These are phyloP conservation scores for Globisporangium okanoganense DNA, from an alignment of 352 stramenopile genomes.

Conservation along the genomic window DNA sequence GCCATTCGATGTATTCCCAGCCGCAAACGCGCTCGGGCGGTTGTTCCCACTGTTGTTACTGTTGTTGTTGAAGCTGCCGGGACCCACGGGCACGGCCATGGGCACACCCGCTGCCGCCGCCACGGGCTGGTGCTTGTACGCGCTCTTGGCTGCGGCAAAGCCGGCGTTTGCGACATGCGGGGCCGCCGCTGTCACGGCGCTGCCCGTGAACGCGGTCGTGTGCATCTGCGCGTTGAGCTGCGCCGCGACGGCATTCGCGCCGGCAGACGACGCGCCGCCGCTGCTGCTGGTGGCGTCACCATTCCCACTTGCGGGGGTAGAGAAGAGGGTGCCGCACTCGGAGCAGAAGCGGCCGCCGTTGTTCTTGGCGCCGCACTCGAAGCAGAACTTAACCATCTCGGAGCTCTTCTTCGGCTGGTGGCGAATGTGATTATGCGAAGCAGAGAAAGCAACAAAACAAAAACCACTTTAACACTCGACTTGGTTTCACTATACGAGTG, in stretches of 20 bases:
- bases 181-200: conserved; percentile 2
- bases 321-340: conserved; percentile 52
- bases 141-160: conserved; percentile 1
- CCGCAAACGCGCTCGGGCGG: conserved; percentile 14
- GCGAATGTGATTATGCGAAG: too few species aligned
- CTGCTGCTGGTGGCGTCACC: neutral
- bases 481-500: too few species aligned
- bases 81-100: conserved; percentile 14
- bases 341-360: conserved; percentile 59
- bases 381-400: conserved; percentile 53
- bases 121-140: neutral
- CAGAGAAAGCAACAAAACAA: too few species aligned
- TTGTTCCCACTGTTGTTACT: conserved; percentile 1
- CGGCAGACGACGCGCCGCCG: conserved; percentile 3
- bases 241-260: conserved; percentile 15
- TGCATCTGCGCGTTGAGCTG: conserved; percentile 12
- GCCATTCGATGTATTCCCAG: conserved; percentile 7
- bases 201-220: conserved; percentile 12
- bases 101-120: conserved; percentile 3
- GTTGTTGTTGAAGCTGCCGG: conserved; percentile 2
- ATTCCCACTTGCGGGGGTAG: conserved; percentile 8
- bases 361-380: conserved; percentile 48
- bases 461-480: too few species aligned
- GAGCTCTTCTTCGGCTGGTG: neutral
- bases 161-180: conserved; percentile 10